Evolutionary conservation across 2,329 filamentous ascomycete genomes (phyloP).

Genomic region (Annulohypoxylon truncatum): DNA sequence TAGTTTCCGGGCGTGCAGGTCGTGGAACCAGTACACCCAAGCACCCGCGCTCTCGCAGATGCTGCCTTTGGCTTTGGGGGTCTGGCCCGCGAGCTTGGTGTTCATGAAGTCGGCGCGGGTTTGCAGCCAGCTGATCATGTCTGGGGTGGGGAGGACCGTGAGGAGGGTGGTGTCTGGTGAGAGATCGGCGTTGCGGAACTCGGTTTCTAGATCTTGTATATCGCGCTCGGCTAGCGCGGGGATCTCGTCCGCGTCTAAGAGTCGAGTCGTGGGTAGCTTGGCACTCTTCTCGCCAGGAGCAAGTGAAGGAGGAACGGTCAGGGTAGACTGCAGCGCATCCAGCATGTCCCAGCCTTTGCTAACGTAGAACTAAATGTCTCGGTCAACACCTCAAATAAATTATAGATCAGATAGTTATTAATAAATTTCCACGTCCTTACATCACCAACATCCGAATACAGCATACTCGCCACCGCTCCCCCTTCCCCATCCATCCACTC

Average conservation of each 20-base stretch:
- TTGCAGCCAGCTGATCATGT: slow-evolving; percentile 37
- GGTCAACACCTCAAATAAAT: not conserved
- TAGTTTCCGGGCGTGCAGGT: slow-evolving; percentile 27
- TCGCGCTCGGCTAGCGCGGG: slow-evolving; percentile 33
- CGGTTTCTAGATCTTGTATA: slow-evolving; percentile 13
- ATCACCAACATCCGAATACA: slow-evolving; percentile 39
- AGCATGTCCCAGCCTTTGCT: slow-evolving; percentile 33
- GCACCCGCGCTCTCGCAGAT: slow-evolving; percentile 30
- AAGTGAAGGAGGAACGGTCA: slow-evolving; percentile 1
- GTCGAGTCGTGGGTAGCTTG: slow-evolving; percentile 18
- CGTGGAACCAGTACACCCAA: slow-evolving; percentile 43
- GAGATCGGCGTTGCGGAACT: slow-evolving; percentile 9
- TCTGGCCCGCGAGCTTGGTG: slow-evolving; percentile 5
- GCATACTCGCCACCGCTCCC: slow-evolving; percentile 32
- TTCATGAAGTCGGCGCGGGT: slow-evolving; percentile 29
- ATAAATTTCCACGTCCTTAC: slow-evolving; percentile 2
- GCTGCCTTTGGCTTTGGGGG: slow-evolving; percentile 28
- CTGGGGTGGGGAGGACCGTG: slow-evolving; percentile 35
- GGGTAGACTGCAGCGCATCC: slow-evolving; percentile 23
- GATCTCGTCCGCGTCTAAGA: slow-evolving; percentile 25
- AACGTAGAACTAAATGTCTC: slow-evolving; percentile 30
- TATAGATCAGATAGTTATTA: no score
- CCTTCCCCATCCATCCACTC: slow-evolving; percentile 40
- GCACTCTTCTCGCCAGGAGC: not conserved
- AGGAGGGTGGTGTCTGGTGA: not conserved